A percentile compares a stretch with the other conserved stretches of the same genome.
These are phyloP conservation scores for Linnemannia zychae DNA, from an alignment of 192 early-diverging fungal genomes.

Conservation along the genomic window DNA sequence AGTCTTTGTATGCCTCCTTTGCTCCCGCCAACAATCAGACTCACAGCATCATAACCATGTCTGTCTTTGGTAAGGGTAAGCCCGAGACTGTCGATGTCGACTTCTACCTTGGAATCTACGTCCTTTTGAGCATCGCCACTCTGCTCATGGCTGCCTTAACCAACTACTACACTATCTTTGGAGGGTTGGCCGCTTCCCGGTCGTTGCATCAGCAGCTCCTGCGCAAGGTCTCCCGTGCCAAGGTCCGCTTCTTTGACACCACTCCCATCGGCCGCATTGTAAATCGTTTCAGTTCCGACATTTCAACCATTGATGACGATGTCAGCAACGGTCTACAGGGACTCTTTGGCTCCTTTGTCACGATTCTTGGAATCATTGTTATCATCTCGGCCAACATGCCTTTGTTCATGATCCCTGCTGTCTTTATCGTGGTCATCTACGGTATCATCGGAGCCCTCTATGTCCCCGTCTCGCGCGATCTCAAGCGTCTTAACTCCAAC, in stretches of 20 bases:
- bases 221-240: slow-evolving; percentile 71
- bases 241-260: slow-evolving; percentile 90
- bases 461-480: slow-evolving; percentile 83
- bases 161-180: slow-evolving; percentile 58
- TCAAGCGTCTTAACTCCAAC: slow-evolving; percentile 90
- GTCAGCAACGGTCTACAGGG: slow-evolving; percentile 65
- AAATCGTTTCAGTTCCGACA: slow-evolving; percentile 92
- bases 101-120: slow-evolving; percentile 75
- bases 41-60: slow-evolving; percentile 33
- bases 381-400: slow-evolving; percentile 79
- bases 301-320: slow-evolving; percentile 82
- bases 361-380: slow-evolving; percentile 68
- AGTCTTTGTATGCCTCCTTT: slow-evolving; percentile 33
- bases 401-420: slow-evolving; percentile 76
- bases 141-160: slow-evolving; percentile 56
- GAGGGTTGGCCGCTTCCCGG: slow-evolving; percentile 70
- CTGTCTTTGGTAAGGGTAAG: slow-evolving; percentile 28
- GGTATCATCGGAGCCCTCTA: slow-evolving; percentile 79
- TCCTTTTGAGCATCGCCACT: slow-evolving; percentile 65
- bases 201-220: slow-evolving; percentile 70
- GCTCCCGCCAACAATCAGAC: slow-evolving; percentile 5
- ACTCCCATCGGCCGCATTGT: slow-evolving; percentile 86
- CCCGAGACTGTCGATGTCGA: slow-evolving; percentile 61
- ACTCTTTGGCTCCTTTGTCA: slow-evolving; percentile 66
- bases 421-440: slow-evolving; percentile 70